Evolutionary conservation across 768 basidiomycete species (phyloP).

Genomic region (Suillus spraguei): DNA sequence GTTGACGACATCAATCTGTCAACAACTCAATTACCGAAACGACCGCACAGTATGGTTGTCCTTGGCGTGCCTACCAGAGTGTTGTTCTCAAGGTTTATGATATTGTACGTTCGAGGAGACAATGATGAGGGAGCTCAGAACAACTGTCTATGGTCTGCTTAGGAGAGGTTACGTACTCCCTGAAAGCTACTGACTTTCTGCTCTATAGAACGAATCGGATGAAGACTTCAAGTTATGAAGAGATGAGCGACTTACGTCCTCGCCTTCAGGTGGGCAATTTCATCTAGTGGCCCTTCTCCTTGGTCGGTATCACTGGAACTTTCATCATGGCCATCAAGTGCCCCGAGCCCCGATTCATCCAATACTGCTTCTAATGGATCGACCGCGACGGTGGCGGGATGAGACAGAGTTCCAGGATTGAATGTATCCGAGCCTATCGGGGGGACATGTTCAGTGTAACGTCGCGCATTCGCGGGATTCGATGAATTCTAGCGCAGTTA

Average conservation of each 20-base stretch:
- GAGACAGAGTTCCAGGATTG: conserved; percentile 16
- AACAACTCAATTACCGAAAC: conserved; percentile 40
- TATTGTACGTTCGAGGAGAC: conserved; percentile 39
- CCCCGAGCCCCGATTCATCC: conserved; percentile 3
- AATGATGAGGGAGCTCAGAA: conserved; percentile 18
- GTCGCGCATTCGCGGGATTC: neutral
- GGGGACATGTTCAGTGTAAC: conserved; percentile 7
- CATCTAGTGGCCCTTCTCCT: neutral
- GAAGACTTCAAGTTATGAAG: neutral
- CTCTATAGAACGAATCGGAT: neutral
- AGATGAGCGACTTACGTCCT: neutral
- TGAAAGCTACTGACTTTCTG: neutral
- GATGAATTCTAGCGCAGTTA: neutral
- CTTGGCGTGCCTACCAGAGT: conserved; percentile 35
- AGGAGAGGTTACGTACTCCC: neutral
- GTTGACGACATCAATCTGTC: conserved; percentile 45
- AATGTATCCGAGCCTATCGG: conserved; percentile 13
- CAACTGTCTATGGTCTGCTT: neutral
- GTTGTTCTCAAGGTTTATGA: conserved; percentile 52
- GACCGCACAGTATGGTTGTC: neutral
- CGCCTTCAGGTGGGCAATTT: neutral
- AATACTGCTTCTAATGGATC: conserved; percentile 9
- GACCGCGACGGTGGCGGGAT: conserved; percentile 10
- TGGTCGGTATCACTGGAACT: neutral
- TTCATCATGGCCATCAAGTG: conserved; percentile 3